phyloP scores from a whole-genome alignment of 805 yeast genomes.

The Candida gorgasii region DNA sequence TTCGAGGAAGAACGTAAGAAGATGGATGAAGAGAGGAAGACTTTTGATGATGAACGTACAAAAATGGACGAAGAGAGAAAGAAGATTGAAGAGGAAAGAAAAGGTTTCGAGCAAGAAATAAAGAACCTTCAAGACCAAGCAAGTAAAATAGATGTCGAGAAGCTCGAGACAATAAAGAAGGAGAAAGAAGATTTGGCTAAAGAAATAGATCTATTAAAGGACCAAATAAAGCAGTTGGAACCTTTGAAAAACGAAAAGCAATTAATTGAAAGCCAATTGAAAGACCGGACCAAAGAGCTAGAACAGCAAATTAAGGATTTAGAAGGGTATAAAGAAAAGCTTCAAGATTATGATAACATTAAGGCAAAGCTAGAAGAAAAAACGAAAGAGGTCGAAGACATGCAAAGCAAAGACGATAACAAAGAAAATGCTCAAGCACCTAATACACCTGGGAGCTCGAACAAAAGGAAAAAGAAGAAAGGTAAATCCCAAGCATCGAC shows the following conservation, averaged over 20 bases:
- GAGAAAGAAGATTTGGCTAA: conserved; percentile 5
- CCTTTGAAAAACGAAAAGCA: conserved; percentile 3
- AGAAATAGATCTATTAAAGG: background rate
- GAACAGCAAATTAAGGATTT: background rate
- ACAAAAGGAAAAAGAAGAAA: conserved; percentile 11
- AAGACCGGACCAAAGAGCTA: background rate
- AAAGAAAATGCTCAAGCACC: conserved; percentile 11
- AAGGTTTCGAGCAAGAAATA: conserved; percentile 6
- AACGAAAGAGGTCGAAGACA: background rate
- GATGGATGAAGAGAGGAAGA: conserved; percentile 1
- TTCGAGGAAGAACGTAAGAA: conserved; percentile 9
- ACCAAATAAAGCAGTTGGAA: background rate
- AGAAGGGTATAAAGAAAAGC: background rate
- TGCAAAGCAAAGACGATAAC: conserved; percentile 7
- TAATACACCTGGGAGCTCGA: background rate
- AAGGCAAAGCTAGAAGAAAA: conserved; percentile 1
- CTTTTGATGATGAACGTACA: background rate
- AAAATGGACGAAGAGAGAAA: conserved; percentile 4
- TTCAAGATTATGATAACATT: background rate
- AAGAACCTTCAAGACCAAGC: background rate
- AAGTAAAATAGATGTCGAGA: background rate
- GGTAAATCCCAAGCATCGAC: too few relatives aligned
- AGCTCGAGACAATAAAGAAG: conserved; percentile 2
- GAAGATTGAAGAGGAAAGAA: background rate
- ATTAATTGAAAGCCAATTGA: background rate